Base-by-base conservation (phyloP, 192 early-diverging fungal genomes). In the Neocallimastix lanati region DNA sequence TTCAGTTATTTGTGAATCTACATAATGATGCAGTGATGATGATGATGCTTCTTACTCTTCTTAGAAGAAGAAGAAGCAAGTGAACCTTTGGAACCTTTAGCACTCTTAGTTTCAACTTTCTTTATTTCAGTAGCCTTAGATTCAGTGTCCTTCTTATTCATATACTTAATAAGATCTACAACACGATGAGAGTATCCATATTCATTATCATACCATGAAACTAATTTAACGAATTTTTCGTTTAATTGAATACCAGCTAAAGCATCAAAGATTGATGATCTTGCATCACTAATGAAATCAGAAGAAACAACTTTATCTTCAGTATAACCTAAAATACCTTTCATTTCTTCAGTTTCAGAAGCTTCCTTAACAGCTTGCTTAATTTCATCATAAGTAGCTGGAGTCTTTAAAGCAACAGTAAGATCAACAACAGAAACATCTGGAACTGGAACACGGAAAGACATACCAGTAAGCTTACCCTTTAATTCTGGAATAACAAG, bases 191-290 rank as follows among this genome's bases (percentile, higher is more conserved):
- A 93, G 93, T 99, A 99, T 80, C 96, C 96, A 82, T 85, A 92
- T 87, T 98, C 93, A 88, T 92, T 86, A 80, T 83, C 77, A 78
- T 84, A 81, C 93, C 94, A 98, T 38, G 95, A 91, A 78, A 98
- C 88, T 28, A 98, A 82, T 93, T 99, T 99, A 90, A 98, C 94
- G 86, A 98, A 99, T 83, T 90, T 93, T 82, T 95, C 90, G 85
- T 93, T 96, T 80, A 99, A 88, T 29, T 92, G 88, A 82, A 99
- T 98, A 82, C 96, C 96, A 82, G 96, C 97, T 67, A n/a, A 25
- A 27, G 50, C 21, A 79, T 77, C 79, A 21, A 79, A 40, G 18
- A 79, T 38, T 4, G 50, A 79, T 11, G 50, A 76, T 36, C 79
- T 29, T 18, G 79, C 2, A 12, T 79, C 79, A 36, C 33, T 36